phyloP scores from a whole-genome alignment of 371 early-diverging fungal genomes.

The Ecytonucleospora hepatopenaei region DNA sequence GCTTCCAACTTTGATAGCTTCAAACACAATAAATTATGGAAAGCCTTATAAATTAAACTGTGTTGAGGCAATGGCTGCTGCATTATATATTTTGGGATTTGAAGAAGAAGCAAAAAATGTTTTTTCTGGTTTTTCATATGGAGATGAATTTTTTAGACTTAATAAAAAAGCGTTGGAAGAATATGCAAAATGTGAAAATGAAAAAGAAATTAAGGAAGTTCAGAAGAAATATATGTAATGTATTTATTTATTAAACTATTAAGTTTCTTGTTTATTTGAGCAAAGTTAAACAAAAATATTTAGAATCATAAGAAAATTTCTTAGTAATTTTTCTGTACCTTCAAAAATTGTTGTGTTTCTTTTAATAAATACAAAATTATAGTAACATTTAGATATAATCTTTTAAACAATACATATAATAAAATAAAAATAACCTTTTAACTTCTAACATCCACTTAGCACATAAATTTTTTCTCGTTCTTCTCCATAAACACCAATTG shows the following conservation, averaged over 20 bases:
- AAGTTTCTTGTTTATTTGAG: neutral
- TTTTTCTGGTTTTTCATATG: conserved; percentile 83
- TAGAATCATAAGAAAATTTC: neutral
- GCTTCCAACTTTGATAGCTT: conserved; percentile 85
- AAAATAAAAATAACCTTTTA: neutral
- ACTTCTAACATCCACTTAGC: neutral
- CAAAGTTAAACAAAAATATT: neutral
- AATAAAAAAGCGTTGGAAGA: conserved; percentile 60
- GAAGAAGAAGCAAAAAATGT: conserved; percentile 60
- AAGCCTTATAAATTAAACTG: conserved; percentile 90
- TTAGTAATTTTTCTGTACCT: neutral
- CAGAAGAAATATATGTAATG: conserved; percentile 63
- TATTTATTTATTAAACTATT: neutral
- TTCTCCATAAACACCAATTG: conserved; percentile 39
- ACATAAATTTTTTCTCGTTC: neutral
- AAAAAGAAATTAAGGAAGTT: conserved; percentile 66
- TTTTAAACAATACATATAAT: neutral
- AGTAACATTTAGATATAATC: no score
- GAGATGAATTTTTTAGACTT: conserved; percentile 78
- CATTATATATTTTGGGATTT: conserved; percentile 74
- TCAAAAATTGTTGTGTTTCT: no score
- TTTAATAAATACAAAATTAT: no score
- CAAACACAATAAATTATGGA: conserved; percentile 97
- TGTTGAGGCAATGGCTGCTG: conserved; percentile 91
- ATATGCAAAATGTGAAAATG: conserved; percentile 72